These are phyloP conservation scores for Hypoxylon cercidicola DNA, from an alignment of 495 filamentous ascomycete genomes.

Conservation along the genomic window DNA sequence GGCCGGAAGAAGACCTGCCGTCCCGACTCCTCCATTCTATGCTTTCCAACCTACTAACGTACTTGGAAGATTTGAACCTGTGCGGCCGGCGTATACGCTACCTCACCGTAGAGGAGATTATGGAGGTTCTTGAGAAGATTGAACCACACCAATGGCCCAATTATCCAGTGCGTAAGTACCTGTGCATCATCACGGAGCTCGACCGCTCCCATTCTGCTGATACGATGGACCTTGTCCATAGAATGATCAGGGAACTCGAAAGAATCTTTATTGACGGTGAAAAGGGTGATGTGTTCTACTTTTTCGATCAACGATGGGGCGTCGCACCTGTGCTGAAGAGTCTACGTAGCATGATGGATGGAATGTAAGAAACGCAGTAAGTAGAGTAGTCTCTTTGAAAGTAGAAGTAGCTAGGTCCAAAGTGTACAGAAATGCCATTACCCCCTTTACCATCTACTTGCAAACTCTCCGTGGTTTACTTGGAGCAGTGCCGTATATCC, in stretches of 20 bases:
- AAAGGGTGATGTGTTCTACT: not conserved
- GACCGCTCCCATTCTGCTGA: not conserved
- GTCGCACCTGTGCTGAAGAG: too few relatives aligned
- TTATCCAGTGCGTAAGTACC: not conserved
- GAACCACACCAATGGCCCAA: not conserved
- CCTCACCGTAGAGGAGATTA: not conserved
- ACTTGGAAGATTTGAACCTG: too few relatives aligned
- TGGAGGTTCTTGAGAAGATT: not conserved
- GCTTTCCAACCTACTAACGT: too few relatives aligned
- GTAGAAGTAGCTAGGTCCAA: too few relatives aligned
- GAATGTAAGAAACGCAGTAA: too few relatives aligned
- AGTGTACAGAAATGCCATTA: too few relatives aligned
- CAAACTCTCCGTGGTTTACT: too few relatives aligned
- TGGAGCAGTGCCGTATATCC: too few relatives aligned
- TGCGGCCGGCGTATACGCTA: not conserved
- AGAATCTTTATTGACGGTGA: not conserved
- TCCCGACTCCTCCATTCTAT: too few relatives aligned
- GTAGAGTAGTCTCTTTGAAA: too few relatives aligned
- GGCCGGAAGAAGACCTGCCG: not conserved
- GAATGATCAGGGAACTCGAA: not conserved
- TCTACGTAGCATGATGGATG: too few relatives aligned
- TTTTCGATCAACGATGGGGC: not conserved
- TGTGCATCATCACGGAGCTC: not conserved
- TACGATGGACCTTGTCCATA: not conserved
- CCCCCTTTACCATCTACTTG: too few relatives aligned